Conservation (phyloP, 176 grass and related monocot genomes). For the Dendrocalamus sinicus region DNA sequence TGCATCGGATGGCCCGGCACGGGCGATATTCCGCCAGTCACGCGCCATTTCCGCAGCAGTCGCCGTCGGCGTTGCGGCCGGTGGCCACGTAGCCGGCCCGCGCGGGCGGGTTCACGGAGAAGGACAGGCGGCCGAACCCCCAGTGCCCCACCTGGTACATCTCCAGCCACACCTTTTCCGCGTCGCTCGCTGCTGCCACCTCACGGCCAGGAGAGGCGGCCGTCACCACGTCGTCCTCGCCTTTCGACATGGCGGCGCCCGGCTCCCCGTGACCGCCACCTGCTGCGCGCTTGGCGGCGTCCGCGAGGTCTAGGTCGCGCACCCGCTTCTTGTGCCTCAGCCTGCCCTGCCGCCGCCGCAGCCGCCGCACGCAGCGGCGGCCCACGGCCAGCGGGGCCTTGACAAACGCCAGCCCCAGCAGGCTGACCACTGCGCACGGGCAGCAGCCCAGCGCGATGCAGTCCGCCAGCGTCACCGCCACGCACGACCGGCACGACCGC, state of each 20-base stretch:
- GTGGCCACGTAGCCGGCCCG: neutral
- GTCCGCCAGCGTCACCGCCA: constrained; percentile 73
- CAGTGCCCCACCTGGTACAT: constrained; percentile 83
- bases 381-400: constrained; percentile 63
- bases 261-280: neutral
- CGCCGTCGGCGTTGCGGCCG: constrained; percentile 28
- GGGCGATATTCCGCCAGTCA: neutral
- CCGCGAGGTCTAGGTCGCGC: constrained; percentile 37
- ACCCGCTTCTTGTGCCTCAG: constrained; percentile 56
- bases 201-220: neutral
- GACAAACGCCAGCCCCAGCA: constrained; percentile 66
- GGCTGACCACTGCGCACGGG: constrained; percentile 77
- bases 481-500: constrained; percentile 70
- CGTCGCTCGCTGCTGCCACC: constrained; percentile 23
- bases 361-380: constrained; percentile 58
- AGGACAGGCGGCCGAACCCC: constrained; percentile 91
- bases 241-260: neutral
- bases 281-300: neutral
- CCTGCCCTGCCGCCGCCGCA: constrained; percentile 43
- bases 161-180: constrained; percentile 66
- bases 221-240: neutral
- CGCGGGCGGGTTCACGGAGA: constrained; percentile 50
- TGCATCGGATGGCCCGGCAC: neutral
- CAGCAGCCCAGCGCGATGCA: constrained; percentile 84
- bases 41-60: constrained; percentile 17